Conservation (phyloP, 2,329 filamentous ascomycete genomes). For the Penicillium sp. region DNA sequence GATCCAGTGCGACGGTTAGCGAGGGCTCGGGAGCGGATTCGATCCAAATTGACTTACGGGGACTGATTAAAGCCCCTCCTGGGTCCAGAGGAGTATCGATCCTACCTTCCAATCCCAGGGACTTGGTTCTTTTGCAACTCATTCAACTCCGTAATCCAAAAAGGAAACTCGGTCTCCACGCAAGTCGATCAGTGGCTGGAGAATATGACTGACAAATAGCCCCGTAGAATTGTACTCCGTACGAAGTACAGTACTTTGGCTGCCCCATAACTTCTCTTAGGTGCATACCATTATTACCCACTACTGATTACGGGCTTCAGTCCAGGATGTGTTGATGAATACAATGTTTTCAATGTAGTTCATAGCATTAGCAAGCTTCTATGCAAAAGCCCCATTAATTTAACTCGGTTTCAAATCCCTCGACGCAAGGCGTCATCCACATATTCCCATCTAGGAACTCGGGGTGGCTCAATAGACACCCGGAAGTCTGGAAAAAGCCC, state of each 20-base stretch:
- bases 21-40: neutral
- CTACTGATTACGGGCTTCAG: conserved; percentile 1
- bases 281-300: conserved; percentile 8
- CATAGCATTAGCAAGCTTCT: neutral
- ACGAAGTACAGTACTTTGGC: neutral
- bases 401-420: neutral
- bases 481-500: neutral
- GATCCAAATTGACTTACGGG: neutral
- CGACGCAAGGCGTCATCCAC: conserved; percentile 1
- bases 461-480: neutral
- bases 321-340: neutral
- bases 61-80: neutral
- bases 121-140: conserved; percentile 5
- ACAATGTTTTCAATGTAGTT: neutral
- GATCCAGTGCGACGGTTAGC: neutral
- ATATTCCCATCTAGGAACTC: neutral
- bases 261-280: neutral
- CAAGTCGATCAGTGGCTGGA: conserved; percentile 19
- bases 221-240: neutral
- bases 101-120: conserved; percentile 2
- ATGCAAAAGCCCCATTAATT: neutral
- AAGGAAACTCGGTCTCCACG: conserved; percentile 15
- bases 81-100: neutral
- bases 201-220: conserved; percentile 11
- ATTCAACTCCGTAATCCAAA: neutral